Conservation (phyloP, 2,329 filamentous ascomycete species). For the Fusarium buharicum region DNA sequence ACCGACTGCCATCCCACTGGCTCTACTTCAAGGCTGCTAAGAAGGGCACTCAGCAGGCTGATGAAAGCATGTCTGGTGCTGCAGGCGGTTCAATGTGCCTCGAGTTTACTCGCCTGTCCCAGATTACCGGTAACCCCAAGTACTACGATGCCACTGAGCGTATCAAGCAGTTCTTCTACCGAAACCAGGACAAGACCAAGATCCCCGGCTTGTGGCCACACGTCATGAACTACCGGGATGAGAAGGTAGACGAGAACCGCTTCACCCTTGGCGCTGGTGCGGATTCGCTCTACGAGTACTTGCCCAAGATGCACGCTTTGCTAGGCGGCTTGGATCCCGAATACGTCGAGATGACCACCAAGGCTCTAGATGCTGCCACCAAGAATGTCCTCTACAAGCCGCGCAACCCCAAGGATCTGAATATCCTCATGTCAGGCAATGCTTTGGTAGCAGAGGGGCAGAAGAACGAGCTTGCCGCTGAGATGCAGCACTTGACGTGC, state of each 20-base stretch:
- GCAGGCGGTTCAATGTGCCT: slow-evolving; percentile 73
- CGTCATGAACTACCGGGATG: slow-evolving; percentile 69
- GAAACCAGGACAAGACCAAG: slow-evolving; percentile 71
- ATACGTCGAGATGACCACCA: slow-evolving; percentile 73
- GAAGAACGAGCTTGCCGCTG: slow-evolving; percentile 46
- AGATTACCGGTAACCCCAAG: slow-evolving; percentile 76
- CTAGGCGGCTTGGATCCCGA: slow-evolving; percentile 72
- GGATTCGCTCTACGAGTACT: slow-evolving; percentile 68
- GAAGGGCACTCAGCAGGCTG: slow-evolving; percentile 51
- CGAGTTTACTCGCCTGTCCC: slow-evolving; percentile 79
- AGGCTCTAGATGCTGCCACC: slow-evolving; percentile 69
- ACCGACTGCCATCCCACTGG: slow-evolving; percentile 60
- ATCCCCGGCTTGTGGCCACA: slow-evolving; percentile 80
- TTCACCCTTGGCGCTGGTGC: slow-evolving; percentile 60
- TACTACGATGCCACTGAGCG: slow-evolving; percentile 81
- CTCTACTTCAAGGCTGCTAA: slow-evolving; percentile 57
- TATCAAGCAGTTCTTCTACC: slow-evolving; percentile 74
- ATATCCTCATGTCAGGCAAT: slow-evolving; percentile 69
- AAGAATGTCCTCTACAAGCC: slow-evolving; percentile 75
- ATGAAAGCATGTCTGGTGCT: slow-evolving; percentile 54
- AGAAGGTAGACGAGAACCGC: slow-evolving; percentile 52
- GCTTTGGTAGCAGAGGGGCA: slow-evolving; percentile 45
- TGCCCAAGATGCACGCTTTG: slow-evolving; percentile 68
- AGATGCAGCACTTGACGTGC: slow-evolving; percentile 71
- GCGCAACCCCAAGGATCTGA: slow-evolving; percentile 66